phyloP scores from a whole-genome alignment of 805 yeast species.

The Millerago galiae region DNA sequence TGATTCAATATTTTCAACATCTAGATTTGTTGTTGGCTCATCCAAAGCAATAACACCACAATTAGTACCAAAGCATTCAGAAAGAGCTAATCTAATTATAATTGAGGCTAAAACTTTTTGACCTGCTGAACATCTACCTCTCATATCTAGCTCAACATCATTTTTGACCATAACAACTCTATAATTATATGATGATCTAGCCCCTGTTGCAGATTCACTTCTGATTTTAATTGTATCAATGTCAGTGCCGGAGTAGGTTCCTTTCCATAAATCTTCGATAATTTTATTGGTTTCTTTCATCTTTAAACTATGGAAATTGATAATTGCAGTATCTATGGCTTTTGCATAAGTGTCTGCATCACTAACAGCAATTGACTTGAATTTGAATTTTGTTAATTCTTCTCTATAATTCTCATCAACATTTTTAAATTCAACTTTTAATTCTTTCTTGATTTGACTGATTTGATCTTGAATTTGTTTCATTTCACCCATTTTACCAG shows the following conservation, averaged over 20 bases:
- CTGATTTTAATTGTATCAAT: constrained; percentile 83
- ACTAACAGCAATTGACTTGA: constrained; percentile 67
- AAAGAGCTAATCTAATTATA: constrained; percentile 81
- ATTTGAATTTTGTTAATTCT: constrained; percentile 72
- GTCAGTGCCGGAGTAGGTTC: constrained; percentile 91
- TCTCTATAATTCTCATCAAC: constrained; percentile 57
- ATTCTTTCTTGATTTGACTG: constrained; percentile 45
- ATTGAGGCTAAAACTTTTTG: constrained; percentile 93
- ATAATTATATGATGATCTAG: constrained; percentile 75
- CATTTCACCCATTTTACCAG: constrained; percentile 80
- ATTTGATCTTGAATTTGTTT: constrained; percentile 76
- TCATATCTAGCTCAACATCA: constrained; percentile 90
- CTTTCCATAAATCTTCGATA: constrained; percentile 88
- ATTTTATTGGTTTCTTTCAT: constrained; percentile 90
- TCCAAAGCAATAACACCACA: constrained; percentile 96
- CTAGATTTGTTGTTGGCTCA: constrained; percentile 96
- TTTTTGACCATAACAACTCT: constrained; percentile 93
- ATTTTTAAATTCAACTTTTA: constrained; percentile 63
- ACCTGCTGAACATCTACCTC: constrained; percentile 98
- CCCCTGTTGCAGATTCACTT: constrained; percentile 47
- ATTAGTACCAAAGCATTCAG: constrained; percentile 91
- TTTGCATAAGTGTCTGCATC: constrained; percentile 77
- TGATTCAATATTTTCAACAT: constrained; percentile 80
- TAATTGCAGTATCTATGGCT: constrained; percentile 87
- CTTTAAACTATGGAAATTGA: constrained; percentile 84